A percentile compares a stretch with the other conserved stretches of the same genome.
phyloP scores from a whole-genome alignment of 805 yeast genomes.

The Candida pseudofarinosa region DNA sequence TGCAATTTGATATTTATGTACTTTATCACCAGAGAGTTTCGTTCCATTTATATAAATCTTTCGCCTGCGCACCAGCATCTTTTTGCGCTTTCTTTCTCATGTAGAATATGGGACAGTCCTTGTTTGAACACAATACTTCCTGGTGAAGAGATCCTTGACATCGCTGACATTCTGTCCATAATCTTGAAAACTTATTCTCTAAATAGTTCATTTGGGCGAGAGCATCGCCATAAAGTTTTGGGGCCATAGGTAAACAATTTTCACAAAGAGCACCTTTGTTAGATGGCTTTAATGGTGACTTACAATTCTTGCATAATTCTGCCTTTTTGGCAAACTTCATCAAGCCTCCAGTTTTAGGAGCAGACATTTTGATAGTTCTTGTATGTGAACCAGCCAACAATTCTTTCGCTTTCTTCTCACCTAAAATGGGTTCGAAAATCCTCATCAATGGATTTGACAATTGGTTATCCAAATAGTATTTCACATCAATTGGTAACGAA shows the following conservation, averaged over 20 bases:
- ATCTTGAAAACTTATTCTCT: slow-evolving; percentile 76
- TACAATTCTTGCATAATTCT: slow-evolving; percentile 85
- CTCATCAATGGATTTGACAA: slow-evolving; percentile 87
- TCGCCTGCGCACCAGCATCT: slow-evolving; percentile 55
- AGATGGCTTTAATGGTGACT: slow-evolving; percentile 60
- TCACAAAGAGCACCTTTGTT: slow-evolving; percentile 75
- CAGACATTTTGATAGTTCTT: slow-evolving; percentile 64
- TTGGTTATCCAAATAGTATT: slow-evolving; percentile 90
- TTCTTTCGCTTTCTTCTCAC: slow-evolving; percentile 76
- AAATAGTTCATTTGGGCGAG: slow-evolving; percentile 73
- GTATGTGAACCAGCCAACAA: slow-evolving; percentile 83
- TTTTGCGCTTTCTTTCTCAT: slow-evolving; percentile 89
- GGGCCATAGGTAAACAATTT: slow-evolving; percentile 69
- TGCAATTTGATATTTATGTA: neutral
- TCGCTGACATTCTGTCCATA: slow-evolving; percentile 98
- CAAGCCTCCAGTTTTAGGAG: slow-evolving; percentile 79
- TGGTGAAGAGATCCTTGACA: slow-evolving; percentile 96
- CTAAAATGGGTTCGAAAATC: slow-evolving; percentile 92
- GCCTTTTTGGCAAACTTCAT: slow-evolving; percentile 90
- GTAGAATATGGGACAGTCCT: slow-evolving; percentile 96
- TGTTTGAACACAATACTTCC: slow-evolving; percentile 90
- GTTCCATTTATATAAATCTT: slow-evolving; percentile 65
- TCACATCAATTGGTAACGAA: slow-evolving; percentile 89
- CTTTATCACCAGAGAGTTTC: slow-evolving; percentile 45
- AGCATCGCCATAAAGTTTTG: slow-evolving; percentile 77